Base-by-base conservation (phyloP, 257 asterid genomes). In the Solanum paucissectum region DNA sequence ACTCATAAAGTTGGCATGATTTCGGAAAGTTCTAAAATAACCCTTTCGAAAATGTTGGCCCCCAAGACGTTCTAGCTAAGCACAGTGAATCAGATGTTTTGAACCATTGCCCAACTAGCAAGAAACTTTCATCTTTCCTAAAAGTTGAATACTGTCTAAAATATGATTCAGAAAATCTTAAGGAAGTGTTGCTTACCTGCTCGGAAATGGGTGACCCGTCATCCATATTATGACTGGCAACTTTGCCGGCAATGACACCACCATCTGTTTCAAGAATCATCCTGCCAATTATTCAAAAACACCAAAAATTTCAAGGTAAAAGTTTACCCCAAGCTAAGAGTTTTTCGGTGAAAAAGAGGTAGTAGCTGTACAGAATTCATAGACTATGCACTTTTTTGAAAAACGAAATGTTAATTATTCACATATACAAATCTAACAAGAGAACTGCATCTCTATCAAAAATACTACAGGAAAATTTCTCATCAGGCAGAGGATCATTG, bases 201-300 rank as follows among this genome's bases (percentile, higher is more conserved):
- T 90, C 91, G 12, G 91, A 90, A 72, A 89, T 72, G 87, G 92
- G 90, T 66, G 89, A 90, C 58, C 90, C 91, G 7, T 83, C 38
- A 74, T 87, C 91, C 40, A 90, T 44, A 81, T 88, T 90, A 52
- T 90, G 83, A 84, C 90, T 90, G 38, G 92, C 90, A 76, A 90
- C 92, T 89, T 90, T 90, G 12, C 91, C 92, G 5, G 89, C 91
- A 33, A 89, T 87, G 36, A 87, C 91, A 38, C 69, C 76, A 12
- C 87, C 91, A 87, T 90, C 91, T 4, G 92, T 89, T 86, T 90
- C 92, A 60, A 90, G 92, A 89, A 90, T 83, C 66, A 90, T 89
- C 69, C 92, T 90, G 88, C 91, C 88, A 82, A 12, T 3, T 40
- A 73, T 85, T 85, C 38, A 69, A 55, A 52, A 87, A n/a, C 32